Percentiles rank a stretch among this genome's conserved stretches.
These are phyloP conservation scores for Vitis cinerea DNA, from an alignment of 164 flowering plant genomes.

Conservation along the genomic window DNA sequence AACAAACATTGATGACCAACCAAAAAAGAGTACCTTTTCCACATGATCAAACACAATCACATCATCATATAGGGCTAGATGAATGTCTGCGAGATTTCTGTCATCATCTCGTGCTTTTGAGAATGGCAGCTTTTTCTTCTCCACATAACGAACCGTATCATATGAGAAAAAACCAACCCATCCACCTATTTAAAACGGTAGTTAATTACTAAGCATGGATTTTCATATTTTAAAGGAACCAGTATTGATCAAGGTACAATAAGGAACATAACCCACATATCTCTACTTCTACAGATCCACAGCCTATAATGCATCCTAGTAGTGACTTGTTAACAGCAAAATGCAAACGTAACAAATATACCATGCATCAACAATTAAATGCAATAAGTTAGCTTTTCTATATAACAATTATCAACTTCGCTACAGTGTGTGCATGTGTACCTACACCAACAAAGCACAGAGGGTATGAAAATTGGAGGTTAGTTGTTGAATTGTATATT, in stretches of 20 bases:
- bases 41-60: constrained; percentile 96
- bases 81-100: constrained; percentile 80
- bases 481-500: too few relatives aligned
- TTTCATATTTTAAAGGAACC: background rate
- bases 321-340: too few relatives aligned
- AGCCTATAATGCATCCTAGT: too few relatives aligned
- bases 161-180: constrained; percentile 96
- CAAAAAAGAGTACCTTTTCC: constrained; percentile 61
- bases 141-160: constrained; percentile 86
- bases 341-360: background rate
- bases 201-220: constrained; percentile 3
- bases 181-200: constrained; percentile 58
- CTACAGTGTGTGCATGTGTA: too few relatives aligned
- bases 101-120: constrained; percentile 79
- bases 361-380: background rate
- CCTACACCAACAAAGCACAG: too few relatives aligned
- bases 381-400: too few relatives aligned
- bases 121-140: constrained; percentile 80
- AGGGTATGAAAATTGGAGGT: too few relatives aligned
- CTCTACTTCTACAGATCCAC: too few relatives aligned
- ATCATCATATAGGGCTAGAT: constrained; percentile 86
- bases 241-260: background rate
- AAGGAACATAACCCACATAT: background rate
- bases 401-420: too few relatives aligned
- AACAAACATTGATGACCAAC: too few relatives aligned